A percentile compares a stretch with the other conserved stretches of the same genome.
Evolutionary conservation across 2,329 filamentous ascomycete genomes (phyloP).

Genomic region (Aspergillus fructus): DNA sequence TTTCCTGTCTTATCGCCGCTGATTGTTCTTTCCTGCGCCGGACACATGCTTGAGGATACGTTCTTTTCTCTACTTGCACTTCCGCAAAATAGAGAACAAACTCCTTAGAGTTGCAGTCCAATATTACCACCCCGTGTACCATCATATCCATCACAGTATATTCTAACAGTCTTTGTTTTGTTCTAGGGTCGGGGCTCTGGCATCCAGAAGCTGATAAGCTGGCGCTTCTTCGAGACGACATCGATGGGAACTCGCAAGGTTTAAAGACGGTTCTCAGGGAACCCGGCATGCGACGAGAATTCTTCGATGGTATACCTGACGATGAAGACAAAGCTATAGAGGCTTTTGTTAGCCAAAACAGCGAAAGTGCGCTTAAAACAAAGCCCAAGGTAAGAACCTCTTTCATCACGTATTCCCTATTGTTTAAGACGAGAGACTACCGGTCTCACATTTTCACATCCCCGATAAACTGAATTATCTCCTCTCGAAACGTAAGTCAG

Average conservation of each 20-base stretch:
- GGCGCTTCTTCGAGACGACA: slow-evolving; percentile 66
- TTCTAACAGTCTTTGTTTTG: slow-evolving; percentile 13
- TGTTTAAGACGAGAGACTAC: not conserved
- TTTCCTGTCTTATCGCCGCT: not conserved
- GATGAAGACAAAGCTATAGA: slow-evolving; percentile 62
- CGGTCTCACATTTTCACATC: not conserved
- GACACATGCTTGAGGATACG: not conserved
- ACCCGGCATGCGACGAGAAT: slow-evolving; percentile 60
- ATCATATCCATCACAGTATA: not conserved
- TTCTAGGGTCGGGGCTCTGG: slow-evolving; percentile 74
- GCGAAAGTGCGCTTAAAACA: slow-evolving; percentile 75
- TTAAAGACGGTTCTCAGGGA: slow-evolving; percentile 68
- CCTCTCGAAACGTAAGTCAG: not conserved
- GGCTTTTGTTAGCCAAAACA: slow-evolving; percentile 70
- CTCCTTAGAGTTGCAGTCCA: too few species aligned
- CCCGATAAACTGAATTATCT: not conserved
- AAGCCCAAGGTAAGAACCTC: slow-evolving; percentile 70
- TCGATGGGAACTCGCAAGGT: slow-evolving; percentile 69
- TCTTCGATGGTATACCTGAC: slow-evolving; percentile 58
- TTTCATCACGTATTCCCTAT: not conserved
- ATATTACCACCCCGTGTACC: not conserved
- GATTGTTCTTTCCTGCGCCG: not conserved
- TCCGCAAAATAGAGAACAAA: too few species aligned
- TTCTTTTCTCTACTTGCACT: not conserved
- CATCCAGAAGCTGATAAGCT: slow-evolving; percentile 69